A percentile compares a stretch with the other conserved stretches of the same genome.
Evolutionary conservation across 306 rosid species (phyloP).

Genomic region (Astragalus membranaceus): DNA sequence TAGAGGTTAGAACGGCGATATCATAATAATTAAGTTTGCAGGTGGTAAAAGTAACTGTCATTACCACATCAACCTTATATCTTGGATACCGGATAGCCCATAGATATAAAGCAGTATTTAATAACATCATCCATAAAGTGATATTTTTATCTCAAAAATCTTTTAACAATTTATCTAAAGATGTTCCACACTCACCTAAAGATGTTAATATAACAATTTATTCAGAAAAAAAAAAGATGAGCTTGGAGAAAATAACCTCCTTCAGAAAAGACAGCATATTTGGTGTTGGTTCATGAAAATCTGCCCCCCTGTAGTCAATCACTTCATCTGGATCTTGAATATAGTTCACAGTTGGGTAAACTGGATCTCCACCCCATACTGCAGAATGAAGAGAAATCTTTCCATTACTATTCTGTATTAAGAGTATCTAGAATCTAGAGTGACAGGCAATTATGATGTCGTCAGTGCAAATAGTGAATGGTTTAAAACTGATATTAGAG

Average conservation of each 20-base stretch:
- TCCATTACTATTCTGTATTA: constrained; percentile 8
- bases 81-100: constrained; percentile 3
- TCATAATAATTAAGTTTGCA: neutral
- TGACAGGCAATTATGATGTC: neutral
- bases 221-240: constrained; percentile 1
- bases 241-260: constrained; percentile 50
- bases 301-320: constrained; percentile 82
- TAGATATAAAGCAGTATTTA: neutral
- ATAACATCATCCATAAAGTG: constrained; percentile 3
- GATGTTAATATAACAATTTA: neutral
- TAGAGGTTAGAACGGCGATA: neutral
- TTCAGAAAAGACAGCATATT: constrained; percentile 62
- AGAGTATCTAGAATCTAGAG: neutral
- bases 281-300: constrained; percentile 95
- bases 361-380: constrained; percentile 99
- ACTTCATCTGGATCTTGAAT: constrained; percentile 89
- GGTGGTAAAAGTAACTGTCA: neutral
- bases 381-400: constrained; percentile 30
- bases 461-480: neutral
- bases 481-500: neutral
- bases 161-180: constrained; percentile 1
- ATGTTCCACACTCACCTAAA: no score
- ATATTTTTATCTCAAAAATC: neutral
- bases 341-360: constrained; percentile 91
- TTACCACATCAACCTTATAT: neutral